These are phyloP conservation scores for Chrysanthemum seticuspe DNA, from an alignment of 129 eudicot genomes.

Conservation along the genomic window DNA sequence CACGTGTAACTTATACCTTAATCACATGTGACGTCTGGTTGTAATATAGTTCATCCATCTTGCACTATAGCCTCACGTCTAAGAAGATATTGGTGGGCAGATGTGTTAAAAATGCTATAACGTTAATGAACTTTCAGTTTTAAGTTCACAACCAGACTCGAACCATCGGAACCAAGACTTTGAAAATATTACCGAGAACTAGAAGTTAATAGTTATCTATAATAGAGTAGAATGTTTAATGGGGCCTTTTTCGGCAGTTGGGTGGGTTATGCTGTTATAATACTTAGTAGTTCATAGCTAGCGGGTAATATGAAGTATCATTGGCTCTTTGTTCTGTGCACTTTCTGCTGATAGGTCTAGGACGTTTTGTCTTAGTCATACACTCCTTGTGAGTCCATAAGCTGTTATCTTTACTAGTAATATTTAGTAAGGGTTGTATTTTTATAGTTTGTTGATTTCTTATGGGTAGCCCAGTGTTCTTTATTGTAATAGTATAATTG, in stretches of 20 bases:
- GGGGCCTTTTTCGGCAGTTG: background rate
- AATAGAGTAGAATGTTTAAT: background rate
- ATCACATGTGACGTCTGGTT: background rate
- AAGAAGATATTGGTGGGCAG: background rate
- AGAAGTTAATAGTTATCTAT: background rate
- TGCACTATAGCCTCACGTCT: background rate
- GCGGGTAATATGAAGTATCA: too few relatives aligned
- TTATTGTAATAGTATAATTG: background rate
- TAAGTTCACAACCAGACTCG: background rate
- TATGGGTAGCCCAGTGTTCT: background rate
- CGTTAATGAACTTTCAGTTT: background rate
- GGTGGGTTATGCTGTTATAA: background rate
- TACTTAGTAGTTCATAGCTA: too few relatives aligned
- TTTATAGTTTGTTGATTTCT: background rate
- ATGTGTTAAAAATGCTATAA: background rate
- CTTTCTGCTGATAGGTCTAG: background rate
- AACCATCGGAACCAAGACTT: background rate
- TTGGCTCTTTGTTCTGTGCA: background rate
- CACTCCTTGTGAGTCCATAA: background rate
- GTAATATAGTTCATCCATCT: background rate
- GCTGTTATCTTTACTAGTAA: background rate
- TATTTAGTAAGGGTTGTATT: background rate
- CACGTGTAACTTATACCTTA: background rate
- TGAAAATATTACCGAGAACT: background rate
- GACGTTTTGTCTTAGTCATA: background rate